Evolutionary conservation across 352 stramenopile genomes (phyloP).

Genomic region (Phytophthora pinifolia): DNA sequence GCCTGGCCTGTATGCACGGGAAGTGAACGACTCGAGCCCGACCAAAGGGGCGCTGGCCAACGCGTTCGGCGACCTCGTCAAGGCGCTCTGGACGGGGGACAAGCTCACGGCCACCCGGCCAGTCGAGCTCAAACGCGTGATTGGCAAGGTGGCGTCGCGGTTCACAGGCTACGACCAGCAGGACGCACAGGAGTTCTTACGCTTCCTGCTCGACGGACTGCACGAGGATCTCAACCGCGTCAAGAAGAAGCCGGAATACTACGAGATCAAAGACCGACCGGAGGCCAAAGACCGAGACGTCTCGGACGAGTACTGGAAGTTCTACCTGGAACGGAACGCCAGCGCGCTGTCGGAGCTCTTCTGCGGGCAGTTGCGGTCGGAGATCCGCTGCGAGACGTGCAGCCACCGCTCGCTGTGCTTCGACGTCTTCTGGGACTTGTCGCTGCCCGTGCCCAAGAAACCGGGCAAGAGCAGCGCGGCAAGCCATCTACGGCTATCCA

Average conservation of each 20-base stretch:
- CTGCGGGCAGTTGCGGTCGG: constrained; percentile 76
- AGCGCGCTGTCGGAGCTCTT: constrained; percentile 80
- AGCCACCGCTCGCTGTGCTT: constrained; percentile 75
- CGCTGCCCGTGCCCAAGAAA: constrained; percentile 70
- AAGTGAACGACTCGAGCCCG: constrained; percentile 59
- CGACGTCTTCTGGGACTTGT: constrained; percentile 87
- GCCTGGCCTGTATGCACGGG: constrained; percentile 38
- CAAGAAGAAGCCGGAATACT: constrained; percentile 67
- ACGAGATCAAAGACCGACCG: constrained; percentile 67
- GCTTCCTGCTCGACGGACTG: constrained; percentile 83
- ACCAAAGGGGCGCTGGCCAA: constrained; percentile 60
- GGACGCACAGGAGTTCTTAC: constrained; percentile 91
- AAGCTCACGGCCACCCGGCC: constrained; percentile 61
- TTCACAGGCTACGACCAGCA: constrained; percentile 88
- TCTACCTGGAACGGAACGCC: constrained; percentile 68
- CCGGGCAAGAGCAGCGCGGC: constrained; percentile 42
- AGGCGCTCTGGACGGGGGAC: constrained; percentile 57
- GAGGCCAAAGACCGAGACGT: constrained; percentile 58
- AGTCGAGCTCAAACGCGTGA: constrained; percentile 69
- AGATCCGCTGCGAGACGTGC: constrained; percentile 77
- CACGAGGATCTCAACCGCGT: constrained; percentile 88
- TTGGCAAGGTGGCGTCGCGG: constrained; percentile 69
- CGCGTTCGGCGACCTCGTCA: constrained; percentile 76
- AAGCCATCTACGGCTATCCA: constrained; percentile 40
- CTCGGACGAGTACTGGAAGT: constrained; percentile 87